Percentiles rank a stretch among this genome's conserved stretches.
Conservation (phyloP, 768 basidiomycete genomes). For the Vararia minispora region DNA sequence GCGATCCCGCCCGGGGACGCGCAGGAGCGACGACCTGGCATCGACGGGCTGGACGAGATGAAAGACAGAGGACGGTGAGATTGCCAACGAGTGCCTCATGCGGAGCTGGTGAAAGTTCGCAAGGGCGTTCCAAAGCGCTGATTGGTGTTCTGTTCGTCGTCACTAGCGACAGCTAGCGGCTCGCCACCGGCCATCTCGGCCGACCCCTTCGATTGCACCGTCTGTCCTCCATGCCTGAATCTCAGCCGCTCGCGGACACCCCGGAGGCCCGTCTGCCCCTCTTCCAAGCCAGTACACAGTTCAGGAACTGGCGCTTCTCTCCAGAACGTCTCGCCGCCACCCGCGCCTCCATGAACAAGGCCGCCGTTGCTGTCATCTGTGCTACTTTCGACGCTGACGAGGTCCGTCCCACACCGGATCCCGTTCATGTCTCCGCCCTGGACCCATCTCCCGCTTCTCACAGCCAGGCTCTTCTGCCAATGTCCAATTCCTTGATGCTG, state of each 20-base stretch:
- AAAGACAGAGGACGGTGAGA: no score
- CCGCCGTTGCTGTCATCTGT: conserved; percentile 68
- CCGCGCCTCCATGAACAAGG: conserved; percentile 58
- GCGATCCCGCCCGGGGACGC: no score
- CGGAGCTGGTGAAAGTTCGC: no score
- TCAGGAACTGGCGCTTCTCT: conserved; percentile 84
- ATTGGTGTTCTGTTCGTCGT: no score
- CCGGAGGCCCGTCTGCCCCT: conserved; percentile 34
- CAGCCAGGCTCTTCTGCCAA: conserved; percentile 65
- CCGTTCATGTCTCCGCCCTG: neutral
- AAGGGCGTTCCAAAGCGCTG: no score
- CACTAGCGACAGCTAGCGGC: no score
- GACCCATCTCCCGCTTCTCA: neutral
- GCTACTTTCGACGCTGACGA: conserved; percentile 69
- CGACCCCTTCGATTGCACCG: no score
- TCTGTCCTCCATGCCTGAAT: no score
- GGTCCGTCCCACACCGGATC: conserved; percentile 32
- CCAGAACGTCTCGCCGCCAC: conserved; percentile 46
- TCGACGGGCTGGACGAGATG: no score
- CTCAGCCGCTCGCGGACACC: conserved; percentile 1
- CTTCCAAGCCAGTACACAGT: conserved; percentile 76
- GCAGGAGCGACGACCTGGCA: no score
- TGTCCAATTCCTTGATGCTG: conserved; percentile 63
- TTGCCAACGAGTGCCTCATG: no score
- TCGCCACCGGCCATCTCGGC: no score